Conservation (phyloP, 495 filamentous ascomycete species). For the Astrocystis sublimbata region DNA sequence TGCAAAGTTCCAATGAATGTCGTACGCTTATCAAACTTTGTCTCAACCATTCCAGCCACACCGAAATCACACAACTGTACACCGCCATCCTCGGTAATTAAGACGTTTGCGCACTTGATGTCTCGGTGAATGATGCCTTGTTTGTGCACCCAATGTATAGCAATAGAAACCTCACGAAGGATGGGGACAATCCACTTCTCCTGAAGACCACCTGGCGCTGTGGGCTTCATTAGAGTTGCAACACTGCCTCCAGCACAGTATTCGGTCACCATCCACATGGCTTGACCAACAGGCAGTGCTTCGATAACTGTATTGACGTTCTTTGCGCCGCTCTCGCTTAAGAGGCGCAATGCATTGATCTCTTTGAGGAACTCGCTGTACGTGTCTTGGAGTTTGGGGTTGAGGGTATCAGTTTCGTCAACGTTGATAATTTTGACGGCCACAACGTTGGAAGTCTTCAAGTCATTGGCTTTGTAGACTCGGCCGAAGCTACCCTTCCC, state of each 20-base stretch:
- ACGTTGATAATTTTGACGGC: conserved; percentile 96
- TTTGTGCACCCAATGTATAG: conserved; percentile 82
- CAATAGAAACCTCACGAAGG: conserved; percentile 81
- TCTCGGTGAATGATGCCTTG: conserved; percentile 94
- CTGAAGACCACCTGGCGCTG: conserved; percentile 70
- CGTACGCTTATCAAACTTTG: conserved; percentile 77
- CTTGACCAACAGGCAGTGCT: conserved; percentile 78
- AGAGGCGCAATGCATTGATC: conserved; percentile 78
- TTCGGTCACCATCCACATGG: conserved; percentile 95
- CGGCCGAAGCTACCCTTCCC: conserved; percentile 95
- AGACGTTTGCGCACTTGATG: conserved; percentile 92
- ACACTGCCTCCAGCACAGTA: conserved; percentile 95
- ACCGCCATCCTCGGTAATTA: conserved; percentile 82
- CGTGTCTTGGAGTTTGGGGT: conserved; percentile 73
- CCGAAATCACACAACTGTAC: conserved; percentile 96
- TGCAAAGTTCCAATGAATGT: conserved; percentile 94
- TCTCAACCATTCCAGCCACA: conserved; percentile 84
- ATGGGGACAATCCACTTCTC: conserved; percentile 92
- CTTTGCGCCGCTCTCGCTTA: conserved; percentile 78
- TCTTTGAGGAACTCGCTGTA: conserved; percentile 87
- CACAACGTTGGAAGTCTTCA: conserved; percentile 63
- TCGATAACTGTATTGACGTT: conserved; percentile 92
- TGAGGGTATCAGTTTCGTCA: conserved; percentile 77
- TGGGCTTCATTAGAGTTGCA: conserved; percentile 71
- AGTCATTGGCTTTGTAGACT: conserved; percentile 78